These are phyloP conservation scores for Geotrichum siamense DNA, from an alignment of 1,139 yeast species.

Conservation along the genomic window DNA sequence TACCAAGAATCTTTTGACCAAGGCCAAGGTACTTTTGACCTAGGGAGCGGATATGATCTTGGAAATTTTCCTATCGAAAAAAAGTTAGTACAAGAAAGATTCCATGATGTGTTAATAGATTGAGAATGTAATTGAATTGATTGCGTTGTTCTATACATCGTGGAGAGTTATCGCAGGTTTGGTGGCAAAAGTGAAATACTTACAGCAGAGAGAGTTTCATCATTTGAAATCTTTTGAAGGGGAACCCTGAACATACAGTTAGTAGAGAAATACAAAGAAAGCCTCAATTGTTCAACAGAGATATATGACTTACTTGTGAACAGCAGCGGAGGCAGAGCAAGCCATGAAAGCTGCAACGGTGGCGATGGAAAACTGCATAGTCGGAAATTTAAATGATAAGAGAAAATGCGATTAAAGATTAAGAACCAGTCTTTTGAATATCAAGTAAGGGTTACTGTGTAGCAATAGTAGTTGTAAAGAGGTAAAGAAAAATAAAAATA, in stretches of 20 bases:
- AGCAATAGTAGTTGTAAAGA: too few species aligned
- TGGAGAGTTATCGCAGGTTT: background rate
- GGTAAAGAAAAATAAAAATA: too few species aligned
- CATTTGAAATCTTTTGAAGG: conserved; percentile 55
- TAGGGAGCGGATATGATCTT: conserved; percentile 60
- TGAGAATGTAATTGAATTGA: background rate
- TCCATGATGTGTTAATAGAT: background rate
- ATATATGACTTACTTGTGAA: conserved; percentile 29
- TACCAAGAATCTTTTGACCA: conserved; percentile 38
- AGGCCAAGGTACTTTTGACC: conserved; percentile 62
- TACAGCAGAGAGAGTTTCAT: conserved; percentile 54
- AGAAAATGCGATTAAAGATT: too few species aligned
- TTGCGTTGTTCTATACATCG: too few species aligned
- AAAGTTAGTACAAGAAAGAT: background rate
- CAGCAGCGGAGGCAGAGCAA: conserved; percentile 44
- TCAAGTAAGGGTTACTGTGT: too few species aligned
- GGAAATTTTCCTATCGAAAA: conserved; percentile 35
- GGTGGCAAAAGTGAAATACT: too few species aligned
- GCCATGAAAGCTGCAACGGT: conserved; percentile 49
- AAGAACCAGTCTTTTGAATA: too few species aligned
- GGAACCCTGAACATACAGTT: conserved; percentile 36
- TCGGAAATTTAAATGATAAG: too few species aligned
- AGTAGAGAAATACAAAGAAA: conserved; percentile 4
- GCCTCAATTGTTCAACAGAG: background rate
- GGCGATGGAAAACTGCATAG: conserved; percentile 24